Evolutionary conservation across 2,329 filamentous ascomycete species (phyloP), one percentile per base, ranked within the genome.

Genomic region (Aspergillus carbonarius): DNA sequence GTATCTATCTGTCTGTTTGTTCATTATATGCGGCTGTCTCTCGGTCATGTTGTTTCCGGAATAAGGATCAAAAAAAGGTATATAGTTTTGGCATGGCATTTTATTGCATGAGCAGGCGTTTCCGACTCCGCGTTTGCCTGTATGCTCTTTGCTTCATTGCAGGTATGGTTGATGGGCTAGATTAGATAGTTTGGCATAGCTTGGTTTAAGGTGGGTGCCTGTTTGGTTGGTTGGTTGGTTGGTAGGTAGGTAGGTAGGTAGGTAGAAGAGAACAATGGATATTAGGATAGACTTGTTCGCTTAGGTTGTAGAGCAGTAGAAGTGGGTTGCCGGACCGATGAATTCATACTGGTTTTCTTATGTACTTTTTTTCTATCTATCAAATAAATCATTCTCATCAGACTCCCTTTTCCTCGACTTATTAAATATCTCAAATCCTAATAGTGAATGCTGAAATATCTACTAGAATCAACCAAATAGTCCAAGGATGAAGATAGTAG

Each of bases 61-160:
- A 20, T 49, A 39, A 39, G 53, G 57, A 61, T 55, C 17, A 53
- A 54, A 54, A 52, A 58, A 65, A 54, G 55, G 63, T 68, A 68
- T 63, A 68, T 66, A 67, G 53, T 55, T 65, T 58, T 42, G 39
- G 39, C 39, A 42, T 42, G 61, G 44, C 54, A 62, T 55, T 57
- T 55, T 60, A 54, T 63, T 58, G 62, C 63, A 66, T 66, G 57
- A 59, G 52, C 52, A 53, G 62, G 62, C 62, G 60, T 61, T 63
- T 32, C 27, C 25, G 44, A 18, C 44, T 48, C n/a, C 15, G 15
- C 23, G 44, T 48, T 30, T 48, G 44, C 44, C 44, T 48, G 44
- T 30, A 30, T 48, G 27, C 44, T 48, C 25, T 30, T 48, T 48
- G 23, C 25, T 30, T 27, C 44, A 12, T 40, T 39, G 15, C 9